phyloP scores from a whole-genome alignment of 2,329 filamentous ascomycete species.

The Fusarium sarcochroum region DNA sequence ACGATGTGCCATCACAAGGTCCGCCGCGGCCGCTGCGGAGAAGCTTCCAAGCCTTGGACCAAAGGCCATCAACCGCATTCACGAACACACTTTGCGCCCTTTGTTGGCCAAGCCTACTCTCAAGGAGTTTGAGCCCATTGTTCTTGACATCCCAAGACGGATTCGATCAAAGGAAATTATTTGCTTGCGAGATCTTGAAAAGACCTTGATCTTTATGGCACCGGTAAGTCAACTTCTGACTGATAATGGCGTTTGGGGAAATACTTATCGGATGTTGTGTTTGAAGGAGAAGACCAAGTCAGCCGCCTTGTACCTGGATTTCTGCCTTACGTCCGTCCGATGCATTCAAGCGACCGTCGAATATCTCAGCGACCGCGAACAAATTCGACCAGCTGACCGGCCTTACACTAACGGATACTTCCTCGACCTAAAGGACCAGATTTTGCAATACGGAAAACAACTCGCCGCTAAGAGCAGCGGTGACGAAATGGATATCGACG shows the following conservation, averaged over 20 bases:
- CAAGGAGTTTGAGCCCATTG: slow-evolving; percentile 84
- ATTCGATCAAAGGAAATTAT: slow-evolving; percentile 89
- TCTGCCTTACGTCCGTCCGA: slow-evolving; percentile 90
- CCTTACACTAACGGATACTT: slow-evolving; percentile 98
- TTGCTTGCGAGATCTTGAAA: slow-evolving; percentile 93
- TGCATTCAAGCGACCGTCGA: slow-evolving; percentile 92
- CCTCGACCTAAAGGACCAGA: slow-evolving; percentile 95
- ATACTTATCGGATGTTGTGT: slow-evolving; percentile 78
- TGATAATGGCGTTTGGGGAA: slow-evolving; percentile 70
- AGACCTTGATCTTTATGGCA: slow-evolving; percentile 90
- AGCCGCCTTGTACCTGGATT: slow-evolving; percentile 81
- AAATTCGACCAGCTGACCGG: slow-evolving; percentile 85
- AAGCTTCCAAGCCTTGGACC: slow-evolving; percentile 74
- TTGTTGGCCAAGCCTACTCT: slow-evolving; percentile 80
- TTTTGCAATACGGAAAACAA: slow-evolving; percentile 88
- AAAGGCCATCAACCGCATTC: slow-evolving; percentile 81
- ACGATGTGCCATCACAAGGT: slow-evolving; percentile 67
- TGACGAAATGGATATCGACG: slow-evolving; percentile 70
- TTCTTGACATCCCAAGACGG: slow-evolving; percentile 82
- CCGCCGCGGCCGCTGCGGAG: slow-evolving; percentile 64
- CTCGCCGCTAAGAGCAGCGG: slow-evolving; percentile 79
- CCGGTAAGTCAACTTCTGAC: slow-evolving; percentile 83
- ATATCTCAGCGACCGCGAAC: slow-evolving; percentile 87
- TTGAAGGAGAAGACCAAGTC: slow-evolving; percentile 83
- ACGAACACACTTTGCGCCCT: slow-evolving; percentile 82